These are phyloP conservation scores for Cavenderia fasciculata DNA, from an alignment of 78 protist species.

Conservation along the genomic window DNA sequence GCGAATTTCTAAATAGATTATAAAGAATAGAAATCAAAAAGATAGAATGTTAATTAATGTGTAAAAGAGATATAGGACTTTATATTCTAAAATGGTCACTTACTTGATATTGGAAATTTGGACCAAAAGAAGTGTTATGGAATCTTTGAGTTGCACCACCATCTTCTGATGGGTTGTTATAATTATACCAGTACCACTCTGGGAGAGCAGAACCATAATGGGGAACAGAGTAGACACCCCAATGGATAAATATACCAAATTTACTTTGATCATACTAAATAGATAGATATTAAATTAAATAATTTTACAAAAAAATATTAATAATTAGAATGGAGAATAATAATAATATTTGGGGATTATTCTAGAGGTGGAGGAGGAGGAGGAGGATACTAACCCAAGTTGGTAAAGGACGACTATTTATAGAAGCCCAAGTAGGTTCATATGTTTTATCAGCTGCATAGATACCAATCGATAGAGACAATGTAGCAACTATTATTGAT, in stretches of 20 bases:
- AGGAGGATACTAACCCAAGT: slow-evolving; percentile 26
- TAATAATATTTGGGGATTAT: neutral
- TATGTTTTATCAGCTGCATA: too few relatives aligned
- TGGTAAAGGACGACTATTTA: neutral
- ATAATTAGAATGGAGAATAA: neutral
- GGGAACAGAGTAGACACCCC: slow-evolving; percentile 80
- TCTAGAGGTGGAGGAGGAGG: neutral
- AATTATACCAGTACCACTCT: slow-evolving; percentile 81
- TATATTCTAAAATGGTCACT: neutral
- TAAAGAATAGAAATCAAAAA: neutral
- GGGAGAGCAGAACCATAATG: slow-evolving; percentile 27
- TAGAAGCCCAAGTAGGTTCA: too few relatives aligned
- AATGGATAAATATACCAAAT: slow-evolving; percentile 80
- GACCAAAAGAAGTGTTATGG: slow-evolving; percentile 51
- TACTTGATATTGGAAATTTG: slow-evolving; percentile 51
- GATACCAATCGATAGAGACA: too few relatives aligned
- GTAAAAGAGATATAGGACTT: too few relatives aligned
- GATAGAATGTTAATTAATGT: neutral
- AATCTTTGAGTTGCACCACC: slow-evolving; percentile 32
- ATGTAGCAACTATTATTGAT: too few relatives aligned
- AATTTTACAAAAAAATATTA: too few relatives aligned
- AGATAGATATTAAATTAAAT: neutral
- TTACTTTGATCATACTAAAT: slow-evolving; percentile 46
- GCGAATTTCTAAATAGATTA: slow-evolving; percentile 49
- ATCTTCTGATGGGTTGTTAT: slow-evolving; percentile 15